These are phyloP conservation scores for Lindgomyces ingoldianus DNA, from an alignment of 495 filamentous ascomycete genomes.

Conservation along the genomic window DNA sequence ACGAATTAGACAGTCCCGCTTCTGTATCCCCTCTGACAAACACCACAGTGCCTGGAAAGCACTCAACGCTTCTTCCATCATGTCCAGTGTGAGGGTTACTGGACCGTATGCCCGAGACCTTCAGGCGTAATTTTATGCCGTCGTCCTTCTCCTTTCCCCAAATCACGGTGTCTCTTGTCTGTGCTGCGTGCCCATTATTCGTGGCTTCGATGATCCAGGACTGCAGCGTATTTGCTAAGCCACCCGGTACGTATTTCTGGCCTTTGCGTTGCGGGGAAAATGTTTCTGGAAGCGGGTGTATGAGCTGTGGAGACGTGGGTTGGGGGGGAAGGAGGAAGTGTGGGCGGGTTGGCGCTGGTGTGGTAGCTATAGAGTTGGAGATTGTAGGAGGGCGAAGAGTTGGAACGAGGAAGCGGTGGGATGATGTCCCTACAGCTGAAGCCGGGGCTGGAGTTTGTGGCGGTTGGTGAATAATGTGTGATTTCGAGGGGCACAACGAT, in stretches of 20 bases:
- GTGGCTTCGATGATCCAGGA: constrained; percentile 46
- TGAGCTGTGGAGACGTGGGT: neutral
- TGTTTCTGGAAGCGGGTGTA: constrained; percentile 40
- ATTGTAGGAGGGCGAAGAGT: neutral
- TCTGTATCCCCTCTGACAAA: constrained; percentile 20
- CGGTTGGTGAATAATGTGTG: neutral
- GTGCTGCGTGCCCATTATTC: constrained; percentile 24
- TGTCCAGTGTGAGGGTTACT: neutral
- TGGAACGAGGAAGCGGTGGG: constrained; percentile 25
- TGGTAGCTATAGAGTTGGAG: neutral
- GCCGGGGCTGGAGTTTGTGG: neutral
- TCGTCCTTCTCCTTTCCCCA: constrained; percentile 27
- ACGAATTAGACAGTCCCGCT: constrained; percentile 3
- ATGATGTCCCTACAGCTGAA: neutral
- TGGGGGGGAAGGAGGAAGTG: constrained; percentile 31
- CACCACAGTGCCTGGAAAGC: constrained; percentile 22
- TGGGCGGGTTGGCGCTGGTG: constrained; percentile 8
- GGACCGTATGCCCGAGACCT: neutral
- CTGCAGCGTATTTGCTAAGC: constrained; percentile 43
- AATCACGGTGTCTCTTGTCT: constrained; percentile 12
- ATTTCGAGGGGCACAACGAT: neutral
- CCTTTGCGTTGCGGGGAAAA: constrained; percentile 47
- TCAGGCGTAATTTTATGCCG: constrained; percentile 17
- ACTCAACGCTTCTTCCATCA: constrained; percentile 9
- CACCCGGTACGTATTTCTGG: constrained; percentile 45